phyloP scores from a whole-genome alignment of 768 basidiomycete species.

The Xerocomus spinulosus region DNA sequence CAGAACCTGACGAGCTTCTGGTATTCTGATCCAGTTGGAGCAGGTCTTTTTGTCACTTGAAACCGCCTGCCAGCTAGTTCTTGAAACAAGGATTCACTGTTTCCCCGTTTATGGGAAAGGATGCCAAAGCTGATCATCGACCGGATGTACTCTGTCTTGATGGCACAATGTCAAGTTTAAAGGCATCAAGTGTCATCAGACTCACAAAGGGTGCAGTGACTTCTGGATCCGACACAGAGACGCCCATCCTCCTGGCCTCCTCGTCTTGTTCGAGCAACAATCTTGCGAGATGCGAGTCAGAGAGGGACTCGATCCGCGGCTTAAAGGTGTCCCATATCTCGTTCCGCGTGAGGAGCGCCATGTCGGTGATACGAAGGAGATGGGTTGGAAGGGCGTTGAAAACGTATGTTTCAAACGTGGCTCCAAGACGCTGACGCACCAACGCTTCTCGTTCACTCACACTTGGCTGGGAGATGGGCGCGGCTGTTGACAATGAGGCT shows the following conservation, averaged over 20 bases:
- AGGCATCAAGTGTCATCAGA: background rate
- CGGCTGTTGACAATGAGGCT: conserved; percentile 10
- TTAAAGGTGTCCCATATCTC: conserved; percentile 20
- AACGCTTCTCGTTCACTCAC: conserved; percentile 20
- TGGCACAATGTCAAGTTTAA: conserved; percentile 3
- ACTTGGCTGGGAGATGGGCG: conserved; percentile 15
- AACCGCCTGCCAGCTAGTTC: conserved; percentile 16
- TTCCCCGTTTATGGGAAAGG: conserved; percentile 28
- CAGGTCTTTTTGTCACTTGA: conserved; percentile 11
- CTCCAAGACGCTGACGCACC: conserved; percentile 17
- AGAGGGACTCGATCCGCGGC: conserved; percentile 16
- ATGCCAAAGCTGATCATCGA: conserved; percentile 21
- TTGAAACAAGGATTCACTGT: conserved; percentile 18
- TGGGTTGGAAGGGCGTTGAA: conserved; percentile 24
- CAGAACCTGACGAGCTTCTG: conserved; percentile 26
- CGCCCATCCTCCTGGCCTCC: conserved; percentile 17
- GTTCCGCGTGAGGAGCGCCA: conserved; percentile 18
- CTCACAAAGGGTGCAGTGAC: conserved; percentile 20
- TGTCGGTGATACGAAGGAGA: conserved; percentile 20
- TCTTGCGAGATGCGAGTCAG: conserved; percentile 22
- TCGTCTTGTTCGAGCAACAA: conserved; percentile 23
- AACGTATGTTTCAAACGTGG: conserved; percentile 23
- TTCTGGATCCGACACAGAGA: conserved; percentile 20
- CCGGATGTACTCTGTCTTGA: conserved; percentile 16
- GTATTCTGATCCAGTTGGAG: conserved; percentile 20